These are phyloP conservation scores for Eleusine coracana DNA, from an alignment of 176 grass and related monocot species.

Conservation along the genomic window DNA sequence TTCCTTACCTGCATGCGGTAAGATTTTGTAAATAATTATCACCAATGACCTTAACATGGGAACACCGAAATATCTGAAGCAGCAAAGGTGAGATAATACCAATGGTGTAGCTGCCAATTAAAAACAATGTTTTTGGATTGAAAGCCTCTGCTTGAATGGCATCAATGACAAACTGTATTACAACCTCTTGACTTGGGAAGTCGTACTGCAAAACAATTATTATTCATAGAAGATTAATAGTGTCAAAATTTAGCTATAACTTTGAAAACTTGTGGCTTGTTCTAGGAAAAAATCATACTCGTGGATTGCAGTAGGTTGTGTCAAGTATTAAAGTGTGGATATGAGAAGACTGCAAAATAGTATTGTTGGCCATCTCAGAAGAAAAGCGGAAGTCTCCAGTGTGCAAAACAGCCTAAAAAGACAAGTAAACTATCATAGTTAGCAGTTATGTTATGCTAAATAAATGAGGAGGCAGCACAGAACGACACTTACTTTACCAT, in stretches of 20 bases:
- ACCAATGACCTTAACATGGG: not conserved
- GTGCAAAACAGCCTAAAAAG: constrained; percentile 82
- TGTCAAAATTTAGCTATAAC: constrained; percentile 16
- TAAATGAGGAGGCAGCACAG: not conserved
- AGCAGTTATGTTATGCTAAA: constrained; percentile 12
- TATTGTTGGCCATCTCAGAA: constrained; percentile 72
- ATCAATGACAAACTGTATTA: constrained; percentile 93
- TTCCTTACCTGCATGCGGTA: constrained; percentile 75
- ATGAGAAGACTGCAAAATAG: constrained; percentile 56
- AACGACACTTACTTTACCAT: constrained; percentile 75
- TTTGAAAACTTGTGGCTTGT: not conserved
- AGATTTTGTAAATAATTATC: constrained; percentile 1
- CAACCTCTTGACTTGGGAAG: constrained; percentile 85
- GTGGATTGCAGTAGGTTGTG: constrained; percentile 89
- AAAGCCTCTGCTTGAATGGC: constrained; percentile 98
- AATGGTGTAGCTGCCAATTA: constrained; percentile 97
- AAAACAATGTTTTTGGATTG: constrained; percentile 91
- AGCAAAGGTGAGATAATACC: constrained; percentile 53
- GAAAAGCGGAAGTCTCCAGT: constrained; percentile 94
- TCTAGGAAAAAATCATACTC: constrained; percentile 52
- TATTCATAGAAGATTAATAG: constrained; percentile 18
- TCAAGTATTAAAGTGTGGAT: constrained; percentile 92
- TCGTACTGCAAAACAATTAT: constrained; percentile 73
- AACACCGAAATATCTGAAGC: constrained; percentile 17
- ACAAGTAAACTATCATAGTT: constrained; percentile 21